phyloP scores from a whole-genome alignment of 2,329 filamentous ascomycete genomes.

The Neofusicoccum sp. region DNA sequence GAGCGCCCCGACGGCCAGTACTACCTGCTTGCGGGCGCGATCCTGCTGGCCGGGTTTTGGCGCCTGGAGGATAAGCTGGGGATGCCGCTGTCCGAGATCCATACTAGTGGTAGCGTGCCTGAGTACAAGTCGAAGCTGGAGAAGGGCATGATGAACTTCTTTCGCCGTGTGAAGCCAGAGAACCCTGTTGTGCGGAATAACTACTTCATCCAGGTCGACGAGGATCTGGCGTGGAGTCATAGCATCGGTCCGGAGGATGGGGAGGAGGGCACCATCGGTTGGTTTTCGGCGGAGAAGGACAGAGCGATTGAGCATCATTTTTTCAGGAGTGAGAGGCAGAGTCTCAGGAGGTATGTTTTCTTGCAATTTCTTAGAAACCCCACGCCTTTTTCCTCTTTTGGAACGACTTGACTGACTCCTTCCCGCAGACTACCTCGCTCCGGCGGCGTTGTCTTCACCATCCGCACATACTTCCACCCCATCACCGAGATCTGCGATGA shows the following conservation, averaged over 20 bases:
- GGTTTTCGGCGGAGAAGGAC: slow-evolving; percentile 74
- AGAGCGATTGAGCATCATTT: slow-evolving; percentile 69
- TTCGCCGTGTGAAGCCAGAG: slow-evolving; percentile 67
- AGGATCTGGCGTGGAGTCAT: slow-evolving; percentile 69
- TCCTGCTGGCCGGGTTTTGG: slow-evolving; percentile 82
- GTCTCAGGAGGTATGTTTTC: slow-evolving; percentile 53
- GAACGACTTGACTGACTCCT: not conserved
- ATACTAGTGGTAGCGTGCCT: slow-evolving; percentile 74
- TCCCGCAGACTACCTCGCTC: slow-evolving; percentile 41
- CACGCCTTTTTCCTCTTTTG: slow-evolving; percentile 32
- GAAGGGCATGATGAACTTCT: slow-evolving; percentile 79
- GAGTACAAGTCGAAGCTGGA: slow-evolving; percentile 70
- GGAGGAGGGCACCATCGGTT: slow-evolving; percentile 55
- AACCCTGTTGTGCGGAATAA: slow-evolving; percentile 70
- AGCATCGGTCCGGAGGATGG: slow-evolving; percentile 73
- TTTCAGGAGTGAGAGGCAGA: slow-evolving; percentile 76
- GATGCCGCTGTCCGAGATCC: slow-evolving; percentile 76
- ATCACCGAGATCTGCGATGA: slow-evolving; percentile 67
- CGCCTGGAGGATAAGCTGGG: slow-evolving; percentile 75
- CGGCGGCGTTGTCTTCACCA: slow-evolving; percentile 65
- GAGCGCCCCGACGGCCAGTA: slow-evolving; percentile 74
- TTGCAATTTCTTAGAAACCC: not conserved
- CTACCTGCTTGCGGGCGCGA: slow-evolving; percentile 73
- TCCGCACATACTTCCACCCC: slow-evolving; percentile 76
- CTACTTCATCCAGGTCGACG: slow-evolving; percentile 87